Conservation (phyloP, 768 basidiomycete species). For the Leucocoprinus leucothites region DNA sequence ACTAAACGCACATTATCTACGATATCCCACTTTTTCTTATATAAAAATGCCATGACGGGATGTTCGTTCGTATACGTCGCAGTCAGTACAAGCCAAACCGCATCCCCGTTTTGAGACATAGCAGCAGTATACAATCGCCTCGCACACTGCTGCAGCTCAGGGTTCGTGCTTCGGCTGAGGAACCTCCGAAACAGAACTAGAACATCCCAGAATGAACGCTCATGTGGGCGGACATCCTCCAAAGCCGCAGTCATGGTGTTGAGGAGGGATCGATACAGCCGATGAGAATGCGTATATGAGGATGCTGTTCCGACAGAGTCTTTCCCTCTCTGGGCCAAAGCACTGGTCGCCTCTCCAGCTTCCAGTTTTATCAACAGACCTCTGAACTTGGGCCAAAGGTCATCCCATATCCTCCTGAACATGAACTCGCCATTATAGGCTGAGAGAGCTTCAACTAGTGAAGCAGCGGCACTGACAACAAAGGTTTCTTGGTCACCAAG, state of each 20-base stretch:
- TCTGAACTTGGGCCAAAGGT: conserved; percentile 86
- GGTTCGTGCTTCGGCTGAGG: conserved; percentile 60
- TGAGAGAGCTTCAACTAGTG: conserved; percentile 69
- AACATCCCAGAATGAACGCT: conserved; percentile 78
- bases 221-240: conserved; percentile 64
- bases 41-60: conserved; percentile 47
- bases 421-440: conserved; percentile 80
- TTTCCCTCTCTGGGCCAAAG: conserved; percentile 55
- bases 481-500: conserved; percentile 70
- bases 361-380: conserved; percentile 58
- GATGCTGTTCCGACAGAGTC: conserved; percentile 60
- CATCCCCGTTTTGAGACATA: conserved; percentile 65
- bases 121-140: conserved; percentile 62
- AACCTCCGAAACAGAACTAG: conserved; percentile 75
- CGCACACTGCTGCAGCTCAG: conserved; percentile 70
- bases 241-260: conserved; percentile 69
- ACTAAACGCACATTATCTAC: conserved; percentile 36
- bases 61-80: conserved; percentile 46
- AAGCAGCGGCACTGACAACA: conserved; percentile 75
- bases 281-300: conserved; percentile 78
- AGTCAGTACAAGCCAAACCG: conserved; percentile 77
- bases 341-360: conserved; percentile 60
- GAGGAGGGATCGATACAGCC: conserved; percentile 74
- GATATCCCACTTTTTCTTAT: conserved; percentile 63
- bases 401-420: conserved; percentile 82